Evolutionary conservation across 139 green algal species (phyloP).

Genomic region (Mychonastes homosphaera): DNA sequence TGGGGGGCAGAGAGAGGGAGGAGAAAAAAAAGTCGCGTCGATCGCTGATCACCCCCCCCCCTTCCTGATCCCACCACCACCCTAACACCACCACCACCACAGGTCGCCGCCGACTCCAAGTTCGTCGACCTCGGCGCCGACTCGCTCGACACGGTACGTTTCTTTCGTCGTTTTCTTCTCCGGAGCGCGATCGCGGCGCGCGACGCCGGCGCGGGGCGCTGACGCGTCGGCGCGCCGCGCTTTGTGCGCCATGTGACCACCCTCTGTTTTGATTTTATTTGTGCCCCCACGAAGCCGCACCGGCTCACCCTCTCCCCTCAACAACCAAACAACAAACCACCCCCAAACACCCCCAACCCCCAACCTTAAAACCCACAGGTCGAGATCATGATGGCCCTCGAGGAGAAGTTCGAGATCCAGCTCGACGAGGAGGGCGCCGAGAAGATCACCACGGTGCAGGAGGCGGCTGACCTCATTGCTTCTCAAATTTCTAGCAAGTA

Average conservation of each 20-base stretch:
- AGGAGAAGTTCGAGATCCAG: slow-evolving; percentile 95
- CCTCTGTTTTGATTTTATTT: not conserved
- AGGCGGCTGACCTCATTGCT: slow-evolving; percentile 84
- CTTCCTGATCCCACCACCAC: not conserved
- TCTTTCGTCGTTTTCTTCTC: not conserved
- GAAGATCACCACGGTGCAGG: slow-evolving; percentile 90
- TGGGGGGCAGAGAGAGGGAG: not conserved
- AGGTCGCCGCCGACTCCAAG: slow-evolving; percentile 77
- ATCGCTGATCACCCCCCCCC: slow-evolving; percentile 12
- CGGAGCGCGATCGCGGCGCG: not conserved
- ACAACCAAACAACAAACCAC: not conserved
- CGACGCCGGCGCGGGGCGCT: too few species aligned
- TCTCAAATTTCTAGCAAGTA: slow-evolving; percentile 45
- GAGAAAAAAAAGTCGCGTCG: slow-evolving; percentile 2
- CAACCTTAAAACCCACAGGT: too few species aligned
- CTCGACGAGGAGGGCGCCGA: slow-evolving; percentile 94
- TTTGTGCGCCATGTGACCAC: not conserved
- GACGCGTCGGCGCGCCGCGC: too few species aligned
- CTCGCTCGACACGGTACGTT: slow-evolving; percentile 90
- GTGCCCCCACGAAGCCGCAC: too few species aligned
- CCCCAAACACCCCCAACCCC: too few species aligned
- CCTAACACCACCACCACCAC: too few species aligned
- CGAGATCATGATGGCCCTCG: slow-evolving; percentile 99
- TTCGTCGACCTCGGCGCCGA: slow-evolving; percentile 96
- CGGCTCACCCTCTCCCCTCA: too few species aligned